Evolutionary conservation across 495 filamentous ascomycete genomes (phyloP), one percentile per base, ranked within the genome.

Genomic region (Daldinia decipiens): DNA sequence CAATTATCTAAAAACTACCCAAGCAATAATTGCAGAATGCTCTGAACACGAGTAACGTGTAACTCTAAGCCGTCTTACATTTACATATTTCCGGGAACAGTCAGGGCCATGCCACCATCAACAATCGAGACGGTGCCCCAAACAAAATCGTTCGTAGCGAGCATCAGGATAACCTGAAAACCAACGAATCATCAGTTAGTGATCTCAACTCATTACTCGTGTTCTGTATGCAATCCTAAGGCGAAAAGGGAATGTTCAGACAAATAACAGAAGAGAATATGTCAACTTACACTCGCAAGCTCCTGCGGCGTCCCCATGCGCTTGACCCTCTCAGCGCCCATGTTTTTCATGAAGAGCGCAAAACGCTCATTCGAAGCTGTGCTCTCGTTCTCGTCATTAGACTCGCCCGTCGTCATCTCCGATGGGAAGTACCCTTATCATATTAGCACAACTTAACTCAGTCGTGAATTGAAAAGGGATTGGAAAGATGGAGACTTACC

Each of bases 361-460:
- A 71, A 73, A 0, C 17, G 6, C 31, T 71, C 59, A 15, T 36
- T 57, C 13, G 36, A 27, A 9, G 51, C 3, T 15, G 15, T 36
- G 56, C 70, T 93, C 72, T 92, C 82, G 55, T 80, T 79, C 11
- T 85, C 79, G 29, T 85, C 85, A 61, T 82, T 84, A 0, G 75
- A 77, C 51, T 77, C 77, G 5, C 80, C 80, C n/a, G 86, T 81
- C 50, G 89, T 91, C 88, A 91, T 85, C 52, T 86, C 92, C 70
- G 90, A 93, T 13, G 92, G 92, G 74, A 95, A 82, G 34, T 75
- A 77, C 15, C 75, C 75, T 77, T 12, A 11, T 53, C 32, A 15
- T n/a, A 43, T 39, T 4, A 17, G 7, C 1, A 39, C 1, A 17
- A 29, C 13, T 59, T 4, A 21, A 19, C 58, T 11, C 0, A 32